Evolutionary conservation across 2,329 filamentous ascomycete genomes (phyloP).

Genomic region (Paraphaeosphaeria sporulosa): DNA sequence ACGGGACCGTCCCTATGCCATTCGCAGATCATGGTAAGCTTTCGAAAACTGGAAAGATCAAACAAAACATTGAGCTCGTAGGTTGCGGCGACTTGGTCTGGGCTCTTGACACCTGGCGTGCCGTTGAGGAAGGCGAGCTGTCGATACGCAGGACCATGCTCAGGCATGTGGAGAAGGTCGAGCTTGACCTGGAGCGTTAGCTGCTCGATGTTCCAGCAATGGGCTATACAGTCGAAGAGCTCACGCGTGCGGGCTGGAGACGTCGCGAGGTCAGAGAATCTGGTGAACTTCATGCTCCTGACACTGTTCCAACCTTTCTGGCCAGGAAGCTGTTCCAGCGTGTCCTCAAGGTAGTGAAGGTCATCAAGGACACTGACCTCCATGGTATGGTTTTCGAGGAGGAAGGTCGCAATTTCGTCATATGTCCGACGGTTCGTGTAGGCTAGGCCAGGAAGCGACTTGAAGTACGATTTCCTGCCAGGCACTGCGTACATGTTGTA

Average conservation of each 20-base stretch:
- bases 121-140: constrained; percentile 7
- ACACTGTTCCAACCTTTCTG: constrained; percentile 8
- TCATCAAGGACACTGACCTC: constrained; percentile 1
- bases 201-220: constrained; percentile 1
- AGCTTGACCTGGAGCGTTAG: constrained; percentile 9
- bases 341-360: constrained; percentile 10
- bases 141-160: neutral
- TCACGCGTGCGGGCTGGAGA: constrained; percentile 8
- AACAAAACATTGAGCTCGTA: constrained; percentile 4
- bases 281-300: neutral
- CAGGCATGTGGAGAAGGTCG: constrained; percentile 10
- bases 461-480: constrained; percentile 1
- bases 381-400: neutral
- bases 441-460: constrained; percentile 4
- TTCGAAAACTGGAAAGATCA: neutral
- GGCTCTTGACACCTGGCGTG: neutral
- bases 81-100: constrained; percentile 5
- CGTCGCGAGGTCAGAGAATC: constrained; percentile 14
- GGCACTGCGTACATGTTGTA: constrained; percentile 1
- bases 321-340: neutral
- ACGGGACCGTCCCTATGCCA: constrained; percentile 7
- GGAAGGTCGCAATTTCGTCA: neutral
- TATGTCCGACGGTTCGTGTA: constrained; percentile 6
- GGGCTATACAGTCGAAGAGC: constrained; percentile 4
- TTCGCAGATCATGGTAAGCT: constrained; percentile 4